These are phyloP conservation scores for Asterophora parasitica DNA, from an alignment of 768 basidiomycete genomes.

Conservation along the genomic window DNA sequence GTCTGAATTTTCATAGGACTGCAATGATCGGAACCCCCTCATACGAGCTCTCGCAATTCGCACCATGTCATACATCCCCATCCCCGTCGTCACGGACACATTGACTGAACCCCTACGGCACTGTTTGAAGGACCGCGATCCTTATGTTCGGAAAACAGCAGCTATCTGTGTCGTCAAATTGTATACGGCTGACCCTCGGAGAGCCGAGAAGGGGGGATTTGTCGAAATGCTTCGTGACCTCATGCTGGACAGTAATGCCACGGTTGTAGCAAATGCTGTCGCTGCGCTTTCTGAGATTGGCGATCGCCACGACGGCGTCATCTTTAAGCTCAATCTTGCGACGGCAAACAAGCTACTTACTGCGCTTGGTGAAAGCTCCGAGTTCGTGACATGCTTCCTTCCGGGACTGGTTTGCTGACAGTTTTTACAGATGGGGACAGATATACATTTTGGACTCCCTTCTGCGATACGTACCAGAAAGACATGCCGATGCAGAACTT, in stretches of 20 bases:
- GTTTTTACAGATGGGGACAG: conserved; percentile 84
- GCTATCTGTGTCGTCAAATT: conserved; percentile 97
- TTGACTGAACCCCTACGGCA: conserved; percentile 89
- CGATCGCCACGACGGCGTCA: conserved; percentile 91
- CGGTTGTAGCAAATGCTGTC: conserved; percentile 95
- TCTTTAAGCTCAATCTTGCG: conserved; percentile 82
- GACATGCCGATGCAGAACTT: conserved; percentile 81
- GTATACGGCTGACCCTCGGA: conserved; percentile 81
- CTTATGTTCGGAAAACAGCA: conserved; percentile 98
- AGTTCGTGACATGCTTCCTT: conserved; percentile 53
- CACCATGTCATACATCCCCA: conserved; percentile 98
- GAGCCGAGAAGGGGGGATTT: conserved; percentile 86
- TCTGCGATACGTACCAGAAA: conserved; percentile 89
- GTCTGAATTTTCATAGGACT: conserved; percentile 58
- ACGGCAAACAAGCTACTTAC: conserved; percentile 87
- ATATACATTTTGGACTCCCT: conserved; percentile 96
- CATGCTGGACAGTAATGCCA: conserved; percentile 90
- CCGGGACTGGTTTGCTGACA: conserved; percentile 4
- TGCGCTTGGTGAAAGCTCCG: conserved; percentile 93
- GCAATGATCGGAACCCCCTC: conserved; percentile 92
- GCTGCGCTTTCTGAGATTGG: conserved; percentile 96
- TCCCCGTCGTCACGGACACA: conserved; percentile 80
- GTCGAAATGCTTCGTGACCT: conserved; percentile 89
- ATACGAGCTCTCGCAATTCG: conserved; percentile 96
- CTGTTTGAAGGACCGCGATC: conserved; percentile 89